Base-by-base conservation (phyloP, 768 basidiomycete genomes). In the Harrya chromipes region DNA sequence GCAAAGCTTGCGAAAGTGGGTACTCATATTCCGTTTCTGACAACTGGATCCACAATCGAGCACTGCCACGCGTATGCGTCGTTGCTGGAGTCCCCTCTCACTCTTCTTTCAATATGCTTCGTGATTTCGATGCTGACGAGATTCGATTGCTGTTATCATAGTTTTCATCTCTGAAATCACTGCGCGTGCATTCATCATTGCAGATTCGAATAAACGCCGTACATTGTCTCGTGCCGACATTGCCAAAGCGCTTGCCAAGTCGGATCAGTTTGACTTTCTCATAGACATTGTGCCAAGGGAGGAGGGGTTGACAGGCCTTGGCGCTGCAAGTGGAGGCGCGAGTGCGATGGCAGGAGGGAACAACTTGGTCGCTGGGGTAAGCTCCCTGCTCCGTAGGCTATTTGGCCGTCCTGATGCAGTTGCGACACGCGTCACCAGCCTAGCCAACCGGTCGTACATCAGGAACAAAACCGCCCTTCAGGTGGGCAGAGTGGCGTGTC, bases 101-200 rank as follows among this genome's bases (percentile, higher is more conserved):
- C 4, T 31, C 31, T 14, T 14, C 13, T 13, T 27, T 6, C 12
- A 14, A 4, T 14, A 14, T 33, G 5, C 33, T 6, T 33, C 14
- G 33, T 16, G 14, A 16, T 16, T 1, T 33, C 16, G 14, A 33
- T 33, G 33, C 33, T 33, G 14, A 33, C 6, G 13, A 3, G 33
- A 33, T 6, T 16, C 3, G 5, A 3, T 31, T 4, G 4, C 33
- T 9, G 9, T 29, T 29, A 7, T 33, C 17, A 27, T 16, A 51
- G 95, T 97, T 54, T 98, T 99, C 70, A 99, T 99, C 49, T 81
- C 93, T 40, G 95, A 99, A 71, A 90, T 99, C 54, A 97, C 95
- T 2, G 88, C 91, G 2, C 84, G 95, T 23, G 94, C 95, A 3
- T 98, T 92, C 78, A 87, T 95, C 53, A 83, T 97, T 46, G 94